Evolutionary conservation across 2,329 filamentous ascomycete genomes (phyloP).

Genomic region (Cytospora piceicola): DNA sequence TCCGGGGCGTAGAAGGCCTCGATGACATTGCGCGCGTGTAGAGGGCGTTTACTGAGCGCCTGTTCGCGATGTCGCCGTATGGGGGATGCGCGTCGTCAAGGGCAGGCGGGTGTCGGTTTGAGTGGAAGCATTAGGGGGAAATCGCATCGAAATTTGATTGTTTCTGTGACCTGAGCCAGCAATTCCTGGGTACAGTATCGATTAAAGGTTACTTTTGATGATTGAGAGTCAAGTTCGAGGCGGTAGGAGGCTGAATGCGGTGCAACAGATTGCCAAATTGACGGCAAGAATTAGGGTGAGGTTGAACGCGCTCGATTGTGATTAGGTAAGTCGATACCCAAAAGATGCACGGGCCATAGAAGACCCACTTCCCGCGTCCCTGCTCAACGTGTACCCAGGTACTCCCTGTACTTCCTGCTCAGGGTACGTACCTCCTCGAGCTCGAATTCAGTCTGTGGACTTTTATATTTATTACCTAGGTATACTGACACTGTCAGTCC

Average conservation of each 20-base stretch:
- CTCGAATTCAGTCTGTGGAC: background rate
- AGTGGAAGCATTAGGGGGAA: conserved; percentile 15
- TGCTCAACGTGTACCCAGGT: background rate
- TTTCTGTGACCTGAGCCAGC: conserved; percentile 9
- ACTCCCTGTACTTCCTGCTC: background rate
- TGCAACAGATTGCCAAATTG: conserved; percentile 29
- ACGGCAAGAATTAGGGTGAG: conserved; percentile 26
- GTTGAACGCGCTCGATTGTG: conserved; percentile 27
- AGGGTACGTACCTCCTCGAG: background rate
- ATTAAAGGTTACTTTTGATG: conserved; percentile 17
- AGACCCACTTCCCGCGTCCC: conserved; percentile 2
- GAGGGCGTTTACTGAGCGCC: conserved; percentile 6
- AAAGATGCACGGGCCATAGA: conserved; percentile 2
- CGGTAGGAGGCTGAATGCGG: conserved; percentile 18
- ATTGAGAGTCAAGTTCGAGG: conserved; percentile 1
- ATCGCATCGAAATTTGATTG: conserved; percentile 27
- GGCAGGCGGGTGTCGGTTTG: conserved; percentile 28
- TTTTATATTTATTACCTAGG: too few relatives aligned
- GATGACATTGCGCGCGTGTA: conserved; percentile 24
- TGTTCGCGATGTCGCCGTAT: conserved; percentile 6
- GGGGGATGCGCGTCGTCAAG: conserved; percentile 29
- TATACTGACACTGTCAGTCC: too few relatives aligned
- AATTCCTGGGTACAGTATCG: background rate
- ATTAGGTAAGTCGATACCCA: conserved; percentile 23
- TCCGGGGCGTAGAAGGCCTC: conserved; percentile 28